Evolutionary conservation across 352 stramenopile species (phyloP).

Genomic region (Globisporangium carolinianum): DNA sequence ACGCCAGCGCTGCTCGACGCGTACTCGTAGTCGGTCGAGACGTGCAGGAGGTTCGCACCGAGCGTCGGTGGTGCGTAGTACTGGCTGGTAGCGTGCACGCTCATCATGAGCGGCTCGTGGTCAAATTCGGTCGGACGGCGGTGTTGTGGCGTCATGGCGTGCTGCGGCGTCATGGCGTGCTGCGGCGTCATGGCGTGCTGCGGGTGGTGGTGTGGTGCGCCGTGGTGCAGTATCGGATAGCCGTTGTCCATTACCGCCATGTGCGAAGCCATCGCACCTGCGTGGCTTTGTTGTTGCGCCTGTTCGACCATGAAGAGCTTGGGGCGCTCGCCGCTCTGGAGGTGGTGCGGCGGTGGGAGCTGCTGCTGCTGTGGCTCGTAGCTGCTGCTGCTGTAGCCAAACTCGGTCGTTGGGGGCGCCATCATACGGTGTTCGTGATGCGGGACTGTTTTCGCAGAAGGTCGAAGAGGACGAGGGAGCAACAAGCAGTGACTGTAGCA

Average conservation of each 20-base stretch:
- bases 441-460: constrained; percentile 7
- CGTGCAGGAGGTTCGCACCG: constrained; percentile 42
- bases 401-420: constrained; percentile 9
- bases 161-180: constrained; percentile 36
- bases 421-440: constrained; percentile 8
- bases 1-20: constrained; percentile 24
- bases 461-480: constrained; percentile 1
- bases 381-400: constrained; percentile 7
- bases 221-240: constrained; percentile 44
- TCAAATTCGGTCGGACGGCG: constrained; percentile 31
- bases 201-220: constrained; percentile 15
- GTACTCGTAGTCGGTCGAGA: constrained; percentile 56
- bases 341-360: constrained; percentile 16
- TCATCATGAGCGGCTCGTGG: constrained; percentile 58
- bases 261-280: neutral
- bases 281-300: neutral
- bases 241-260: constrained; percentile 15
- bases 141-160: constrained; percentile 16
- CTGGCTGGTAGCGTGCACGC: constrained; percentile 25
- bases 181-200: constrained; percentile 40
- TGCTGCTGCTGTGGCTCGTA: constrained; percentile 8
- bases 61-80: constrained; percentile 41
- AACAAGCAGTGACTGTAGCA: neutral
- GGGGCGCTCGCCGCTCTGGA: constrained; percentile 44
- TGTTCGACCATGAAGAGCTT: constrained; percentile 45